phyloP scores from a whole-genome alignment of 1,139 yeast species.

The Suhomyces panamericanus region DNA sequence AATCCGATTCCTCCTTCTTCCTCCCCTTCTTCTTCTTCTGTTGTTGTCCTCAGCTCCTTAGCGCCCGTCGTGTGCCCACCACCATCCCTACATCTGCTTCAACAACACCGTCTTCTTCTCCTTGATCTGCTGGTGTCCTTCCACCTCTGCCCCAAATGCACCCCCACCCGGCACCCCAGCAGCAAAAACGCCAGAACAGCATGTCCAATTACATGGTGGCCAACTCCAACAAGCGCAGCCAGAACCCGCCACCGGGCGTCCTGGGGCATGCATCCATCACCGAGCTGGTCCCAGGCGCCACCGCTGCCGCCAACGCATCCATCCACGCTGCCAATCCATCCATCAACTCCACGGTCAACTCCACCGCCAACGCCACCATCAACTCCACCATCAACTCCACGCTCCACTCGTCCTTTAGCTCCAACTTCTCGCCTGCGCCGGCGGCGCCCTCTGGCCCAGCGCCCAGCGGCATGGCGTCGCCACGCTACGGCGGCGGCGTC shows the following conservation, averaged over 20 bases:
- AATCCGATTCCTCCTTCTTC: too few species aligned
- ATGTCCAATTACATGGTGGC: constrained; percentile 36
- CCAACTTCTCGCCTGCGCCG: not conserved
- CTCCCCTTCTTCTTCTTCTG: not conserved
- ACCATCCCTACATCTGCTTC: constrained; percentile 1
- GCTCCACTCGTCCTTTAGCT: not conserved
- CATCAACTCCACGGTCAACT: constrained; percentile 7
- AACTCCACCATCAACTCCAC: constrained; percentile 10
- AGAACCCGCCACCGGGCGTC: constrained; percentile 21
- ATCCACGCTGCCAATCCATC: constrained; percentile 12
- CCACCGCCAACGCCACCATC: constrained; percentile 9
- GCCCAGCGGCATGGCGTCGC: not conserved
- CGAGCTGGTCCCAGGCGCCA: too few species aligned
- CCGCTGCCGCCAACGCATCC: not conserved
- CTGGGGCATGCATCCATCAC: too few species aligned
- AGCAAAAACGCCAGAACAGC: constrained; percentile 46
- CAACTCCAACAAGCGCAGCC: constrained; percentile 37
- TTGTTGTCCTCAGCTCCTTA: not conserved
- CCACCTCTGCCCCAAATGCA: constrained; percentile 6
- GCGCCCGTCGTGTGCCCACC: constrained; percentile 7
- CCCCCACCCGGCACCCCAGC: constrained; percentile 17
- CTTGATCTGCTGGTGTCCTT: constrained; percentile 11
- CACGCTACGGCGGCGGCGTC: constrained; percentile 5
- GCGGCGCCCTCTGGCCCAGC: not conserved
- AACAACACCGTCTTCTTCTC: too few species aligned